Base-by-base conservation (phyloP, 2,329 filamentous ascomycete species). In the Hypoxylon sp. region DNA sequence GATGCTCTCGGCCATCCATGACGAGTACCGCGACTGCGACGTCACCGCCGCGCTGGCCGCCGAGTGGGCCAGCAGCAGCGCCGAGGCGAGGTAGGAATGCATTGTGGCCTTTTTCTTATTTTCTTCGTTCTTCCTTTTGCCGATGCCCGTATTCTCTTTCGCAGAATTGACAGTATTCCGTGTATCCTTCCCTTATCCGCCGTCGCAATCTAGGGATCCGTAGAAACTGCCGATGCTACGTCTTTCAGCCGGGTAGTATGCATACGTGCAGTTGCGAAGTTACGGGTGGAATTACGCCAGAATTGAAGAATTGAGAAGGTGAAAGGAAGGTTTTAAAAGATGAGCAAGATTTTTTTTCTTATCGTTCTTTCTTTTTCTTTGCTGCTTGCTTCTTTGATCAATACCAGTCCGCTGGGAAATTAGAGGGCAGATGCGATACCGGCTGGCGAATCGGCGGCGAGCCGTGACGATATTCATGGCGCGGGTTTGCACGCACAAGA, bases 1-100 rank as follows among this genome's bases (percentile, higher is more conserved):
- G 64, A 73, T 71, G 57, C 70, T 72, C 3, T 58, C 43, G 1
- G 71, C 71, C 71, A 73, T 73, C 64, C 65, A 65, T 37, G 58
- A 48, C 18, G 71, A 70, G 48, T 68, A 60, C 38, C 50, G 55
- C 18, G 18, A 6, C 8, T 43, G 46, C 1, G 42, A 15, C 6
- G 42, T 10, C 18, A 48, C 23, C 7, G 23, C n/a, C 18, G 29
- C 35, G 13, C 46, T 47, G 13, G 26, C 27, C n/a, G 58, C 56
- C n/a, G 40, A 43, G 43, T 41, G 40, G 55, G 57, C 45, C 41
- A 49, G 48, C 2, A 48, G 24, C 24, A 41, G 58, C 3, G 55
- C 50, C 7, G 59, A 53, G n/a, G 58, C 55, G 15, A 63, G 27
- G 53, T 48, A 47, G 17, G 62, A 21, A 13, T 42, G 27, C 29